Percentiles rank a stretch among this genome's conserved stretches.
Conservation (phyloP, 2,329 filamentous ascomycete genomes). For the Neocatenulostroma microsporum region DNA sequence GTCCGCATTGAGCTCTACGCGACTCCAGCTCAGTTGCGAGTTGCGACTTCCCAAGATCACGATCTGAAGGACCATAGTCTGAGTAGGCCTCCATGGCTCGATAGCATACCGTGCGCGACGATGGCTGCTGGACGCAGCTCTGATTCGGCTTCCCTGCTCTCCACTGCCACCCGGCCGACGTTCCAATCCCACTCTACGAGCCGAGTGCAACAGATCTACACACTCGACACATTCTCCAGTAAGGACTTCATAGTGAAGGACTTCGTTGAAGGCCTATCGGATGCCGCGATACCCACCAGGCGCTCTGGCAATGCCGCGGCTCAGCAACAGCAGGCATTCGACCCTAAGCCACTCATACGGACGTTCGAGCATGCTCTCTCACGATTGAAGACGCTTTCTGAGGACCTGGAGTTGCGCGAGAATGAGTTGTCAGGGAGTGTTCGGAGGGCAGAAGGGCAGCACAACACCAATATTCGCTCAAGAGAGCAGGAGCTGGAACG, state of each 20-base stretch:
- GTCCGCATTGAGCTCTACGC: too few species aligned
- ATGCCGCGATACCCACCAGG: slow-evolving; percentile 70
- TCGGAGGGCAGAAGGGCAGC: slow-evolving; percentile 81
- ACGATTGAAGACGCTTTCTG: slow-evolving; percentile 62
- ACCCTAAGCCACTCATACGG: slow-evolving; percentile 92
- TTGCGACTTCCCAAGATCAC: too few species aligned
- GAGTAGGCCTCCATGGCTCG: too few species aligned
- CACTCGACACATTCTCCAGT: slow-evolving; percentile 62
- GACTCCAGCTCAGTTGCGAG: too few species aligned
- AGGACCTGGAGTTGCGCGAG: slow-evolving; percentile 81
- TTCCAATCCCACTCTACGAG: slow-evolving; percentile 1
- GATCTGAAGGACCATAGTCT: too few species aligned
- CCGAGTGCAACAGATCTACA: slow-evolving; percentile 48
- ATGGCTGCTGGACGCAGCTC: slow-evolving; percentile 5
- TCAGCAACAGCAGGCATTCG: slow-evolving; percentile 57
- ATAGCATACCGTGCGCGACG: too few species aligned
- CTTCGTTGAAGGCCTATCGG: slow-evolving; percentile 88
- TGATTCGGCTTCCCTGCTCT: slow-evolving; percentile 10
- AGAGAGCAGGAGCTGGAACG: slow-evolving; percentile 83
- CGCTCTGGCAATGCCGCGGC: slow-evolving; percentile 49
- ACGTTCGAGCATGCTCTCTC: slow-evolving; percentile 76
- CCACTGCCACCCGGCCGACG: slow-evolving; percentile 2
- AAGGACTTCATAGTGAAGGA: slow-evolving; percentile 94
- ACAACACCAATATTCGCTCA: slow-evolving; percentile 82
- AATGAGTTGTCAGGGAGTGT: slow-evolving; percentile 87